Base-by-base conservation (phyloP, 2,329 filamentous ascomycete species). In the Microascus cirrosus region DNA sequence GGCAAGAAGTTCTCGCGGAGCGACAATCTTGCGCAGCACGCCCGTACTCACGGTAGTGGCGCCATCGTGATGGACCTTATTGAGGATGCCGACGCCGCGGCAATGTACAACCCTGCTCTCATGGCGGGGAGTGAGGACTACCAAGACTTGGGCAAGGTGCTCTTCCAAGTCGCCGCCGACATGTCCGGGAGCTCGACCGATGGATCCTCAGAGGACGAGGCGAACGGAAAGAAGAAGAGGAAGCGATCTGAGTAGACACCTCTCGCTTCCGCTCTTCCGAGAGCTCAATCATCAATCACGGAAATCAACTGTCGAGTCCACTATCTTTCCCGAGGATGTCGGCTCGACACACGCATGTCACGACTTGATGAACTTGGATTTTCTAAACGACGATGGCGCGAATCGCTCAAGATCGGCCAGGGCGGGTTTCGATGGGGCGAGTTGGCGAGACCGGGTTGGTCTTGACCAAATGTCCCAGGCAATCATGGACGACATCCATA, bases 1-100 rank as follows among this genome's bases (percentile, higher is more conserved):
- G 93, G 94, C 66, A 99, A 99, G 87, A 96, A 95, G 79, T 99
- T 97, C 77, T 97, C 93, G 22, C 87, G 94, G 66, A 95, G 90
- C 65, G 94, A 99, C 76, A 99, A 99, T 78, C 83, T 99, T 18
- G 89, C 91, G 25, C 94, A 99, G 75, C 94, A 99, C 71, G 87
- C 94, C 62, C 85, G 94, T 62, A 99, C 94, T 4, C 94, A 99
- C 68, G 91, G 91, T 59, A 87, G 86, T 60, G 90, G 91, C 61
- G 89, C 91, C 61, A 89, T 96, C 63, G 86, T 95, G 67, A 93
- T 97, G 87, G 89, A 90, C 67, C 81, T 96, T 55, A 79, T 95
- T 55, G 89, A 93, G 63, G 89, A 93, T 63, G 82, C 87, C 58
- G 80, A 81, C 51, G 86, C 90, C 4, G 70, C 66, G 2, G 72